A percentile compares a stretch with the other conserved stretches of the same genome.
Evolutionary conservation across 371 early-diverging fungal species (phyloP).

Genomic region (Rhizopus arrhizus): DNA sequence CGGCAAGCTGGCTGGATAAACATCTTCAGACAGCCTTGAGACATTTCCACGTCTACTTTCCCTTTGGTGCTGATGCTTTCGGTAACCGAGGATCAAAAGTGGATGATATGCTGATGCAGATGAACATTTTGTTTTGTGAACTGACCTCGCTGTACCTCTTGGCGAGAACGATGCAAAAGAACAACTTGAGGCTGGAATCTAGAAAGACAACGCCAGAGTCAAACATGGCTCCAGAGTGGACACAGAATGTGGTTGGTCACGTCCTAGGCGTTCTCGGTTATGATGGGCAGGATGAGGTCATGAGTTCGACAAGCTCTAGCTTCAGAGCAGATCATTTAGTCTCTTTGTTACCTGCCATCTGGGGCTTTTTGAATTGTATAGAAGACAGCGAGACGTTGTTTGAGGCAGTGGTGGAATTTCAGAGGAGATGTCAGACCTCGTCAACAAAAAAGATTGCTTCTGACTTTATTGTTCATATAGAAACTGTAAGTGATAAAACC

Average conservation of each 20-base stretch:
- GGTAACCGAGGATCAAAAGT: slow-evolving; percentile 56
- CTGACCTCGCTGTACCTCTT: slow-evolving; percentile 62
- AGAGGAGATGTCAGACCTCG: slow-evolving; percentile 38
- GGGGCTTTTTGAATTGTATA: slow-evolving; percentile 63
- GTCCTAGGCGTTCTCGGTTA: slow-evolving; percentile 53
- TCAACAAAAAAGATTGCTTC: slow-evolving; percentile 39
- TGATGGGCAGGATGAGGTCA: slow-evolving; percentile 18
- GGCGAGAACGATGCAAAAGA: slow-evolving; percentile 37
- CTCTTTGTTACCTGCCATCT: slow-evolving; percentile 59
- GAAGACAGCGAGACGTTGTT: slow-evolving; percentile 43
- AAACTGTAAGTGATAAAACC: slow-evolving; percentile 35
- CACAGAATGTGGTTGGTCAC: slow-evolving; percentile 58
- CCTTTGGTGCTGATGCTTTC: slow-evolving; percentile 64
- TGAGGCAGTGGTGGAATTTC: slow-evolving; percentile 45
- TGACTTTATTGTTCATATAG: slow-evolving; percentile 44
- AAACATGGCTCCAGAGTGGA: slow-evolving; percentile 50
- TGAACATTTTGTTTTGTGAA: slow-evolving; percentile 76
- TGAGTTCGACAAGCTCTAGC: slow-evolving; percentile 32
- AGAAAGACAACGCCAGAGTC: slow-evolving; percentile 12
- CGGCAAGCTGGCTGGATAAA: slow-evolving; percentile 44
- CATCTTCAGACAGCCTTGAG: slow-evolving; percentile 61
- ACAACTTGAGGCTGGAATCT: slow-evolving; percentile 12
- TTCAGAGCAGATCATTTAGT: slow-evolving; percentile 57
- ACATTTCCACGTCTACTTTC: slow-evolving; percentile 71
- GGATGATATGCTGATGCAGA: slow-evolving; percentile 59